Base-by-base conservation (phyloP, 768 basidiomycete species). In the Lanmaoa rubissima region DNA sequence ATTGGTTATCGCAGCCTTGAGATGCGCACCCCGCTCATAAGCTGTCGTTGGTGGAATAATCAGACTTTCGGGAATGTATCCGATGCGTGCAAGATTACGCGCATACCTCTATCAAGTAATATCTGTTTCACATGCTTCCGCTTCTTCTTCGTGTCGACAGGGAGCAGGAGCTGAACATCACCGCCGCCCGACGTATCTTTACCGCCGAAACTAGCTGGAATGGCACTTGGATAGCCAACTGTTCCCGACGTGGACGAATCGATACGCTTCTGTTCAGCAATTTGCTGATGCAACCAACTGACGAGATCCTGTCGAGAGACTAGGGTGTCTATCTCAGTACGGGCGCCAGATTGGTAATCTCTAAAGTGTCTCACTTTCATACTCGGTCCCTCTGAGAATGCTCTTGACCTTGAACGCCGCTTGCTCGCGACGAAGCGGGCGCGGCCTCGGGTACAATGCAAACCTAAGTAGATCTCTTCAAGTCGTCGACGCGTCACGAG, bases 331-430 rank as follows among this genome's bases (percentile, higher is more conserved):
- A 16, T 9, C 38, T 66, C 42, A 62, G 61, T 13, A 56, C 31
- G n/a, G 8, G 39, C 26, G 13, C 2, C 46, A 53, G 21, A 31
- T 10, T 34, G 8, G 9, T 21, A 31, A 19, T 41, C 10, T 41
- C 10, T 17, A 4, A 8, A 11, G 34, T 3, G 13, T 65, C 82
- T 57, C 59, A 89, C 90, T 73, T 67, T 91, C 90, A 49, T 82
- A 79, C 68, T 92, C 91, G 0, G 85, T 86, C 24, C 87, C 86
- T 68, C 83, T 87, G 48, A 93, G 76, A 24, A 93, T 84, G 62
- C 87, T 92, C 75, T 91, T 92, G 46, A 92, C 84, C 65, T 87
- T 91, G 80, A 89, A 92, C 1, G 85, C 85, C 10, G 82, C 70
- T 52, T 86, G 82, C 58, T 87, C 86, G 42, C 82, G 74, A 19